Conservation (phyloP, 176 grass and related monocot species). For the Coix lacrymajobi region DNA sequence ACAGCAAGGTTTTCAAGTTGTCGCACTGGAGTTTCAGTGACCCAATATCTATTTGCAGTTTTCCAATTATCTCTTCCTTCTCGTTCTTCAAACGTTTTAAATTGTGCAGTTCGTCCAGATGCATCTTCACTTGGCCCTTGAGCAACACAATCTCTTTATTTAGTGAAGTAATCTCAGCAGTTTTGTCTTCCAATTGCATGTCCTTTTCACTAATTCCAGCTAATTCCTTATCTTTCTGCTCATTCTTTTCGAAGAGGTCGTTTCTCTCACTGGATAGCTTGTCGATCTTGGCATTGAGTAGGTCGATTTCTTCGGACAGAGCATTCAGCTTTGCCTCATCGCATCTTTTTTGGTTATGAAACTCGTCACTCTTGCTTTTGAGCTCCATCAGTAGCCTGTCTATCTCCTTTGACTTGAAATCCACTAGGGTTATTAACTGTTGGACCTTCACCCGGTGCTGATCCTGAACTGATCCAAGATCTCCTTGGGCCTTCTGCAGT, state of each 20-base stretch:
- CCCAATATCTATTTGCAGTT: conserved; percentile 60
- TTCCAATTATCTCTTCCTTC: conserved; percentile 47
- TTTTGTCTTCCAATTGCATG: conserved; percentile 45
- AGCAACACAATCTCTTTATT: conserved; percentile 42
- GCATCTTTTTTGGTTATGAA: conserved; percentile 57
- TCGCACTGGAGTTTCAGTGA: conserved; percentile 47
- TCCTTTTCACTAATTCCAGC: conserved; percentile 43
- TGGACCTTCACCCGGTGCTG: conserved; percentile 65
- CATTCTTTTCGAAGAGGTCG: conserved; percentile 34
- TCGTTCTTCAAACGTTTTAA: conserved; percentile 41
- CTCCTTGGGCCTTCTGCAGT: conserved; percentile 56
- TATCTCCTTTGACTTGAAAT: conserved; percentile 84
- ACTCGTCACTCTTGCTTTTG: conserved; percentile 59
- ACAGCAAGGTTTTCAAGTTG: conserved; percentile 48
- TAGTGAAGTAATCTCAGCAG: conserved; percentile 58
- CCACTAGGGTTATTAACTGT: conserved; percentile 62
- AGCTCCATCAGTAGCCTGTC: conserved; percentile 57
- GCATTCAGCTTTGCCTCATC: conserved; percentile 52
- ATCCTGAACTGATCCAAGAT: conserved; percentile 47
- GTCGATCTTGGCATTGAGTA: conserved; percentile 48
- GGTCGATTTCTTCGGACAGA: conserved; percentile 54
- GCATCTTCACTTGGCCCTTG: conserved; percentile 42
- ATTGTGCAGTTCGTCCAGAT: conserved; percentile 46
- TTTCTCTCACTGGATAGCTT: conserved; percentile 59
- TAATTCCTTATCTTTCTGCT: conserved; percentile 52